Base-by-base conservation (phyloP, 2,329 filamentous ascomycete genomes). In the Ceratocystis ficicola region DNA sequence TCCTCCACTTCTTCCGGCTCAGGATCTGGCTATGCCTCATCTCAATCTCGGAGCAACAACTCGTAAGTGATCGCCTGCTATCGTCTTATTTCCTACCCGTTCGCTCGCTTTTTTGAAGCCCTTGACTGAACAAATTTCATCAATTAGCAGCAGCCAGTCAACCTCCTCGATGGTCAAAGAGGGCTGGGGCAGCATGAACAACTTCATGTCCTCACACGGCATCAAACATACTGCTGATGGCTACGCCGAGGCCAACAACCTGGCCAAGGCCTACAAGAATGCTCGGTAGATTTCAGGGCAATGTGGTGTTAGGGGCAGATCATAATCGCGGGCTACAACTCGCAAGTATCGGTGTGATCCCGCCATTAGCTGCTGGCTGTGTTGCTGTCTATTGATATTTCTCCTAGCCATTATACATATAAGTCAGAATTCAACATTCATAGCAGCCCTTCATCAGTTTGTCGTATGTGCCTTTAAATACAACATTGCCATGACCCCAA, bases 141-240 rank as follows among this genome's bases (percentile, higher is more conserved):
- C 36, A 41, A 52, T 3, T 71, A 75, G 63, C 73, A 76, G 62
- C 73, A 73, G 46, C 70, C 70, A 44, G 64, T 68, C n/a, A 69
- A 71, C 61, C 22, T 5, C 15, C 25, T 5, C 12, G 15, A 55
- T 55, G 10, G 22, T 55, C 1, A 20, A 55, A 15, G 6, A 55
- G 22, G 20, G 50, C 50, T 55, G 50, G 50, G 50, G 50, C 25
- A 15, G 20, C 25, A 55, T 55, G 50, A 55, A 55, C 50, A 55
- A 57, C 25, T 57, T 57, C 15, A 59, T 59, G 55, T 28, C 55
- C 2, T 59, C 55, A 8, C 55, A 59, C 12, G 55, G 55, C 17
- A 59, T 59, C 17, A 57, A 30, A 28, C 52, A 12, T 15, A 57
- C 22, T 12, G 52, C 12, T n/a, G 52, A 30, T 4, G 52, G 52